These are phyloP conservation scores for Solanum gracilifrons DNA, from an alignment of 257 asterid species.

Conservation along the genomic window DNA sequence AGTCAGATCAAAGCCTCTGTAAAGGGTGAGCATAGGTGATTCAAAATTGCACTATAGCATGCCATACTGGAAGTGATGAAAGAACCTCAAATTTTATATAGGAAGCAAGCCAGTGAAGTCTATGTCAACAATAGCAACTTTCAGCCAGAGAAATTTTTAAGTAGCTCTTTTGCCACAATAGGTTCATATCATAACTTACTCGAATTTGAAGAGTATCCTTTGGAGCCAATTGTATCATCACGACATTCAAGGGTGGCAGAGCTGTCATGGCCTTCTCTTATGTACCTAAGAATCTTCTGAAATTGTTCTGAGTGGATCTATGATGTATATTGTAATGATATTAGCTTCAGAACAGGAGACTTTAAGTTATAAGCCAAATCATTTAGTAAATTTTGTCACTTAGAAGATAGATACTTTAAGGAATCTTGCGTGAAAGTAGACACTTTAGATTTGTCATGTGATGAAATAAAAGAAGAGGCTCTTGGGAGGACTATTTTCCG, in stretches of 20 bases:
- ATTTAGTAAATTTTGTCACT: neutral
- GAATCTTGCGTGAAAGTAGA: neutral
- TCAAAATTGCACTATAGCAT: too few species aligned
- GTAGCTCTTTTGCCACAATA: too few species aligned
- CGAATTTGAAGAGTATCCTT: conserved; percentile 28
- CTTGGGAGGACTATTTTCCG: neutral
- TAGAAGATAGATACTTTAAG: neutral
- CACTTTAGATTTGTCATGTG: neutral
- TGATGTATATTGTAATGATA: neutral
- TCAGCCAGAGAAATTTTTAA: too few species aligned
- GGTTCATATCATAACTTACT: too few species aligned
- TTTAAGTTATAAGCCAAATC: neutral
- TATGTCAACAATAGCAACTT: too few species aligned
- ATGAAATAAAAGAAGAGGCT: neutral
- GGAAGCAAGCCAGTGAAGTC: too few species aligned
- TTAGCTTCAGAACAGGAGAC: neutral
- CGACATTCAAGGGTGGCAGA: conserved; percentile 64
- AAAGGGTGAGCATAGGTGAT: too few species aligned
- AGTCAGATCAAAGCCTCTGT: too few species aligned
- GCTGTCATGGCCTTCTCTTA: conserved; percentile 45
- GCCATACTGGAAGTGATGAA: too few species aligned
- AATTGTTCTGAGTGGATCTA: conserved; percentile 63
- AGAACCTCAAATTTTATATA: too few species aligned
- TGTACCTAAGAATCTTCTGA: conserved; percentile 51
- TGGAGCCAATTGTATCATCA: conserved; percentile 46